Conservation (phyloP, 768 basidiomycete genomes). For the Boletus barrowsii region DNA sequence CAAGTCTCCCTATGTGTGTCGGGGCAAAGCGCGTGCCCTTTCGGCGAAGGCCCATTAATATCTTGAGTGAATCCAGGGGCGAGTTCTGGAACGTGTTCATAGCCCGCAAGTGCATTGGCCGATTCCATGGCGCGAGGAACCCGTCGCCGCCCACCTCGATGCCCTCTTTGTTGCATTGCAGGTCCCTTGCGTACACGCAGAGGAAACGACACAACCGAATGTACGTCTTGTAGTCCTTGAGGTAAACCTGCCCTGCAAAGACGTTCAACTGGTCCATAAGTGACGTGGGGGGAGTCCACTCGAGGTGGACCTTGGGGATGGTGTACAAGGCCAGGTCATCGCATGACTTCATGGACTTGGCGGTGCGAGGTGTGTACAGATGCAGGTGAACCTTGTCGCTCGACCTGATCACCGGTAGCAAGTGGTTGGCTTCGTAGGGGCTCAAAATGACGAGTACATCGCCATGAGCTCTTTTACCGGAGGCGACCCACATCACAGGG, state of each 20-base stretch:
- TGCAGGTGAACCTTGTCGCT: constrained; percentile 31
- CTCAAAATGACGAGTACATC: constrained; percentile 25
- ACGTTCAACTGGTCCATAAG: constrained; percentile 14
- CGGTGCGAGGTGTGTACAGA: constrained; percentile 40
- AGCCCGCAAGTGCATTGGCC: constrained; percentile 1
- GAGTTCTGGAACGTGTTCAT: constrained; percentile 32
- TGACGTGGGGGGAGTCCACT: neutral
- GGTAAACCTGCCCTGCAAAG: neutral
- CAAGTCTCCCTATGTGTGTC: constrained; percentile 43
- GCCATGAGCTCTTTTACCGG: neutral
- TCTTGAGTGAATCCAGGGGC: constrained; percentile 30
- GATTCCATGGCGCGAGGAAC: constrained; percentile 20
- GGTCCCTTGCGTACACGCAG: constrained; percentile 6
- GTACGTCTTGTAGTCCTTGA: constrained; percentile 1
- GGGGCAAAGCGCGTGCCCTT: constrained; percentile 37
- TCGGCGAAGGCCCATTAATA: constrained; percentile 29
- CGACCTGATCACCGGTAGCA: constrained; percentile 35
- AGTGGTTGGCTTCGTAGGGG: constrained; percentile 31
- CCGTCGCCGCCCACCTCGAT: constrained; percentile 16
- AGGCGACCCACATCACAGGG: constrained; percentile 4
- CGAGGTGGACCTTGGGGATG: neutral
- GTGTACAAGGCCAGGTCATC: constrained; percentile 30
- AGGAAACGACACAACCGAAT: constrained; percentile 3
- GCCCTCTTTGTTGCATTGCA: constrained; percentile 1
- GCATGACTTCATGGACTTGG: constrained; percentile 33